Evolutionary conservation across 2,329 filamentous ascomycete species (phyloP), one percentile per base, ranked within the genome.

Genomic region (Trichoderma koningii): DNA sequence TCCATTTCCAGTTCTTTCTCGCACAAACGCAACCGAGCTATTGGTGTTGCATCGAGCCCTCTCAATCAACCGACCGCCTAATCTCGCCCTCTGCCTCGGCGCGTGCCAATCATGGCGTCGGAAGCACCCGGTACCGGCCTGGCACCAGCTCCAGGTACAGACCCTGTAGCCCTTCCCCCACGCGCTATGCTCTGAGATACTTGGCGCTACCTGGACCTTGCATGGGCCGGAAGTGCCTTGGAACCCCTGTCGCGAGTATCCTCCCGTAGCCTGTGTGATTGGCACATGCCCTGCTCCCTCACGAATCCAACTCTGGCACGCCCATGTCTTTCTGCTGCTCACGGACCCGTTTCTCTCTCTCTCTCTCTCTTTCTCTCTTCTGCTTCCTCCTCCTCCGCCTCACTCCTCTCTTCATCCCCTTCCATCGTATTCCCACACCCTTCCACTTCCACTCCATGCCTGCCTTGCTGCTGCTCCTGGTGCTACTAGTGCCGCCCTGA

Each of bases 401-500:
- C 23, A 17, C 17, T 19, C 21, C 14, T 30, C 30, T 52, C 21
- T 61, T 44, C 48, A 19, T 45, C 26, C 59, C 59, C 59, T 63
- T 63, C 59, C 59, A 63, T 55, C 48, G 50, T 62, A 62, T 63
- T 55, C 56, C 57, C 64, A 66, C 56, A 63, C 56, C 64, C 64
- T 63, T 63, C 64, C 64, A 65, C 44, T 19, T 52, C 60, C 63
- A 38, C 34, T 38, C 34, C 34, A 38, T 12, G 34, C 34, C 34
- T 38, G 34, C 34, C 10, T 38, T 38, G 34, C 34, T 38, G 34
- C 63, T 60, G 10, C 47, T 60, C 47, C 41, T 63, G 59, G 47
- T 51, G 19, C 59, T 66, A 10, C 7, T 66, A 66, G 64, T 26
- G 64, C 60, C 51, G 64, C 52, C 64, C 64, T 66, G 64, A 63